Base-by-base conservation (phyloP, 352 stramenopile species). In the Phytophthora uliginosa region DNA sequence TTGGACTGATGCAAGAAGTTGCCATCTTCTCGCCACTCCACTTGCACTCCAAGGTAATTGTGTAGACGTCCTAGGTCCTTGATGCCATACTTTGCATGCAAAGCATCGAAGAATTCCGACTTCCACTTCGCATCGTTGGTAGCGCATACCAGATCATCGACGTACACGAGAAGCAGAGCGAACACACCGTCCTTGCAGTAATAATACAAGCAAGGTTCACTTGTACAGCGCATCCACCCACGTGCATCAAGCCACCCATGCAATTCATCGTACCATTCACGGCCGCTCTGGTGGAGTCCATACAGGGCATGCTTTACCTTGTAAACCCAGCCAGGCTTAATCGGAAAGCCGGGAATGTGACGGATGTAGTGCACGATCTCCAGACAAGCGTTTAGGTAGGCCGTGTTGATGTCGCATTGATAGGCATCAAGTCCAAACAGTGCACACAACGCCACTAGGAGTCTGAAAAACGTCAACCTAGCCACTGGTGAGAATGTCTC, bases 371-470 rank as follows among this genome's bases (percentile, higher is more conserved):
- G 45, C 12, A 17, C 33, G 7, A 24, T n/a, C 42, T 31, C 20
- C 28, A 40, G 34, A 10, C 12, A 15, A 1, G 63, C 63, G 31
- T 69, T 63, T 2, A 69, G 18, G 18, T 59, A 63, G 0, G 63
- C 54, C 3, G 63, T 63, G 22, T 63, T 22, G 4, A 69, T 69
- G 18, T 63, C 63, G n/a, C 53, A 10, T 34, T 58, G 63, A 18
- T 45, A 58, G 3, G 42, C 62, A 6, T 62, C 7, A 1, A 62
- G 18, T 12, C 51, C 4, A 40, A 69, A 7, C 3, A 69, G 48
- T 38, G 51, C 24, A 15, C 51, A 63, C 13, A 69, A 8, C 0
- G 54, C 63, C 7, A 53, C 17, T 1, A 69, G 26, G 28, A 69
- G 28, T 28, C n/a, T 56, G 31, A 69, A 62, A 12, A 28, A 63